Evolutionary conservation across 2,329 filamentous ascomycete species (phyloP).

Genomic region (Claviceps digitariae): DNA sequence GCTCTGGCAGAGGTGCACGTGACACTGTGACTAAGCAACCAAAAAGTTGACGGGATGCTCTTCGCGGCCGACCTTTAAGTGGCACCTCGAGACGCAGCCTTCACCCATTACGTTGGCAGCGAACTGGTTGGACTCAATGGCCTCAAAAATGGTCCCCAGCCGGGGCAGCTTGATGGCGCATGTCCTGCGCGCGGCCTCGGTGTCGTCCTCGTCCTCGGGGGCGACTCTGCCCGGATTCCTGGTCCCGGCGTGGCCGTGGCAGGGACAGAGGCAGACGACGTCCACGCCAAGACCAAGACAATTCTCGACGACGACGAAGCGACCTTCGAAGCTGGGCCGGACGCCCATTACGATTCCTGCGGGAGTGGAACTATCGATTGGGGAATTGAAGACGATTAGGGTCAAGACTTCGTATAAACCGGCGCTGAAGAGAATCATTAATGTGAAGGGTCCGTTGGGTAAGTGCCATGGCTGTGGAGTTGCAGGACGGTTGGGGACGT

Average conservation of each 20-base stretch:
- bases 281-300: constrained; percentile 20
- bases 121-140: constrained; percentile 15
- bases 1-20: constrained; percentile 5
- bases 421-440: constrained; percentile 52
- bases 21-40: constrained; percentile 9
- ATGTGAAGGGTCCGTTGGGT: constrained; percentile 73
- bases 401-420: constrained; percentile 46
- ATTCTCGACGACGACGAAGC: constrained; percentile 59
- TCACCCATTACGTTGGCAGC: constrained; percentile 5
- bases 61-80: not conserved
- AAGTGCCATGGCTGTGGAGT: constrained; percentile 13
- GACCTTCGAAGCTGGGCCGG: constrained; percentile 72
- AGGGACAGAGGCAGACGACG: not conserved
- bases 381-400: constrained; percentile 42
- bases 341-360: constrained; percentile 70
- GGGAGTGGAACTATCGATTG: constrained; percentile 63
- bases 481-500: not conserved
- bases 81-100: not conserved
- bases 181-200: constrained; percentile 35
- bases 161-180: constrained; percentile 46
- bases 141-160: constrained; percentile 50
- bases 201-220: constrained; percentile 21
- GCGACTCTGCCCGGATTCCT: constrained; percentile 56
- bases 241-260: constrained; percentile 52
- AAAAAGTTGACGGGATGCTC: constrained; percentile 5